Evolutionary conservation across 768 basidiomycete species (phyloP), one percentile per base, ranked within the genome.

Genomic region (Sarcomyxa edulis): DNA sequence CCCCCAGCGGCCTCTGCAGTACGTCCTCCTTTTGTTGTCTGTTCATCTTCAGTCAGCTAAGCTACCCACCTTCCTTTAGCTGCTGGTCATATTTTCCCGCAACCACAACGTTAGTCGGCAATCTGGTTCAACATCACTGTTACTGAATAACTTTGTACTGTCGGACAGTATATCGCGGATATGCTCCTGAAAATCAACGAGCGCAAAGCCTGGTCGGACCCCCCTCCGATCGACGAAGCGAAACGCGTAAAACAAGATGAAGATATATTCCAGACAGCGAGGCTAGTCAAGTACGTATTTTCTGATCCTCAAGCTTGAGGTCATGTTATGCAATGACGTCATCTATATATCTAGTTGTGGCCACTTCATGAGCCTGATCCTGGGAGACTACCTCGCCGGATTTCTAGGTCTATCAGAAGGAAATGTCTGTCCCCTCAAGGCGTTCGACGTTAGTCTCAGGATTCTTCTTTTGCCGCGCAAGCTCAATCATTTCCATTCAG

Each of bases 301-400:
- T 21, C 16, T 20, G 8, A n/a, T n/a, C n/a, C n/a, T n/a, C n/a
- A n/a, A n/a, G n/a, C n/a, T n/a, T n/a, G n/a, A n/a, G n/a, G n/a
- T n/a, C n/a, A n/a, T n/a, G n/a, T n/a, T n/a, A n/a, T n/a, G n/a
- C n/a, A n/a, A n/a, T n/a, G n/a, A n/a, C n/a, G n/a, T n/a, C n/a
- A n/a, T n/a, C n/a, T n/a, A n/a, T n/a, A n/a, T n/a, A n/a, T n/a
- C n/a, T 54, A 69, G 66, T 47, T 67, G 72, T 42, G 72, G 72
- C 8, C 72, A 76, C 47, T 77, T 76, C 52, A 72, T 75, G 62
- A 63, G 65, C 42, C 53, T 69, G 32, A 70, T 76, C 49, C 62
- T 76, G 47, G 70, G 68, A n/a, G 76, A 77, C 53, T 79, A 79
- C 47, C 74, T 77, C 22, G 68, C 74, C 4, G 71, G 72, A 6